Base-by-base conservation (phyloP, 1,284 basidiomycete genomes). In the Boletus austroedulis region DNA sequence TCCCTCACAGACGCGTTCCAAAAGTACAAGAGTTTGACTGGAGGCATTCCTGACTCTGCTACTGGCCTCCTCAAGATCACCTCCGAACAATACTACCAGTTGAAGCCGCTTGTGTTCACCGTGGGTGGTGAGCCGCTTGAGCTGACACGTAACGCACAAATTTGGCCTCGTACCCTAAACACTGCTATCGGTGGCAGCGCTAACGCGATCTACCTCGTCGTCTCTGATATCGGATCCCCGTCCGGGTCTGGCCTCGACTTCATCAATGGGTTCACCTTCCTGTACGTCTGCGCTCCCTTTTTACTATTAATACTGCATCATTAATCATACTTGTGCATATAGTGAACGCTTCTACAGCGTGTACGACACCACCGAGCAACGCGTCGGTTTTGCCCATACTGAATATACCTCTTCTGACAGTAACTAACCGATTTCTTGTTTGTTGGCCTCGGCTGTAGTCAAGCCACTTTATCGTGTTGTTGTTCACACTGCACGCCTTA, bases 161-260 rank as follows among this genome's bases (percentile, higher is more conserved):
- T 80, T 62, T 82, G 79, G 79, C 82, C 82, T 14, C 77, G 80
- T 53, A 58, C 70, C 31, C 71, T 79, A 59, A 83, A 83, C 71
- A 57, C 61, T 6, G 58, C 52, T 23, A 67, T 82, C 47, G 79
- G 80, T 41, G 80, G 77, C 2, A 63, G 65, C 24, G 59, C 64
- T 9, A 65, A 64, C 58, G 64, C 65, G 50, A 81, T 81, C 58
- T 83, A 82, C 67, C 77, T 81, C 50, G 58, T 82, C 56, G 68
- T 78, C 32, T 61, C 68, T 11, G 77, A 54, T 21, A 9, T 54
- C 17, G 73, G 73, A 3, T 40, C 21, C n/a, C 38, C 38, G 21
- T 4, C 0, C 57, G 34, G 34, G 38, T 12, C 38, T 5, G 38
- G n/a, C 19, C 5, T 40, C 17, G n/a, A 40, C 9, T 40, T 40